Evolutionary conservation across 768 basidiomycete species (phyloP).

Genomic region (Pisolithus albus): DNA sequence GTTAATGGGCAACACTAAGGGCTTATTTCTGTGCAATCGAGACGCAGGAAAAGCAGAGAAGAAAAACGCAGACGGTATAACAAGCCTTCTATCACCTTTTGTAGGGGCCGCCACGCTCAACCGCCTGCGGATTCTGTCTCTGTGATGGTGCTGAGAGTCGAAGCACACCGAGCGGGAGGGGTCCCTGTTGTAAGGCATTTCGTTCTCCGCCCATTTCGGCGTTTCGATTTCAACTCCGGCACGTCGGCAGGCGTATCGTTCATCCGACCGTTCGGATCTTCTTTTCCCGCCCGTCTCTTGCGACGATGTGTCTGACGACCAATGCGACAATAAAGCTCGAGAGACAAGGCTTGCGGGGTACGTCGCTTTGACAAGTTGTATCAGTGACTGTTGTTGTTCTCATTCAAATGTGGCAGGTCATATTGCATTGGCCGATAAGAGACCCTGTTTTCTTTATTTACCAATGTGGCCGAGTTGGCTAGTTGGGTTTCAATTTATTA

Average conservation of each 20-base stretch:
- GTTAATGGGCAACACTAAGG: slow-evolving; percentile 35
- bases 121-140: slow-evolving; percentile 34
- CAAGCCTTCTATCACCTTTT: slow-evolving; percentile 35
- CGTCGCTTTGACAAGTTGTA: background rate
- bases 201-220: slow-evolving; percentile 23
- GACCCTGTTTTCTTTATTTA: slow-evolving; percentile 18
- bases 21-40: slow-evolving; percentile 41
- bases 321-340: too few species aligned
- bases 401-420: background rate
- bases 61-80: slow-evolving; percentile 30
- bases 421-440: slow-evolving; percentile 5
- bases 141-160: slow-evolving; percentile 34
- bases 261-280: background rate
- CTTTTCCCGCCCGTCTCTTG: background rate
- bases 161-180: slow-evolving; percentile 17
- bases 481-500: slow-evolving; percentile 32
- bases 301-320: too few species aligned
- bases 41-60: slow-evolving; percentile 29
- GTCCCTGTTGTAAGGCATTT: slow-evolving; percentile 18
- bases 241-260: slow-evolving; percentile 13
- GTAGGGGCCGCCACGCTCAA: slow-evolving; percentile 30
- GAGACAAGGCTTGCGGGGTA: too few species aligned
- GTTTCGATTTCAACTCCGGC: slow-evolving; percentile 16
- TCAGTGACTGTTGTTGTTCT: background rate
- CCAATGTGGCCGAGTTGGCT: slow-evolving; percentile 17